Conservation (phyloP, 257 asterid species). For the Penstemon newberryi region DNA sequence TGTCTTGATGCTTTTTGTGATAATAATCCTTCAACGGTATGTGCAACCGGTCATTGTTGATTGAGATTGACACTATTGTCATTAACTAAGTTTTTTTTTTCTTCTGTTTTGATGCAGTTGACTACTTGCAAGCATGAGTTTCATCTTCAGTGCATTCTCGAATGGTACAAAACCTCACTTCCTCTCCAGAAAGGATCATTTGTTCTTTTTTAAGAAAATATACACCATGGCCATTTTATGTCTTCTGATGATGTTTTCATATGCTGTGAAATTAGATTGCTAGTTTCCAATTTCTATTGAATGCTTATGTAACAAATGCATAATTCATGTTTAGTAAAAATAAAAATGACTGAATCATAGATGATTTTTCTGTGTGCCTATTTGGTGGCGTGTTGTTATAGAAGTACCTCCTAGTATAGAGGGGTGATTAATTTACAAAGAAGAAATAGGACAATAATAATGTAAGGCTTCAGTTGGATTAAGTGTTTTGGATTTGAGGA, state of each 20-base stretch:
- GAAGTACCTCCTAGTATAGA: neutral
- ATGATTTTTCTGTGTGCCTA: neutral
- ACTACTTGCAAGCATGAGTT: slow-evolving; percentile 89
- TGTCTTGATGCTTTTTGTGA: slow-evolving; percentile 85
- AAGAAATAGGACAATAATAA: neutral
- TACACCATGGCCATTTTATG: neutral
- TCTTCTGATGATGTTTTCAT: neutral
- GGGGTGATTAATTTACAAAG: neutral
- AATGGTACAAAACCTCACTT: slow-evolving; percentile 49
- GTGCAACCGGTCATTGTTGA: slow-evolving; percentile 23
- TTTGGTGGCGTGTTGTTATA: neutral
- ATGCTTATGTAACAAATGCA: neutral
- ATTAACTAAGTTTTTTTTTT: slow-evolving; percentile 19
- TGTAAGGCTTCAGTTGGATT: neutral
- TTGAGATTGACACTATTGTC: slow-evolving; percentile 12
- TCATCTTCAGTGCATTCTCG: slow-evolving; percentile 91
- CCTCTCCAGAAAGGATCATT: neutral
- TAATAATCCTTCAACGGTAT: slow-evolving; percentile 75
- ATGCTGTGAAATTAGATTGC: neutral
- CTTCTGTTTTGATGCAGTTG: slow-evolving; percentile 41
- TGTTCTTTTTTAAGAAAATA: neutral
- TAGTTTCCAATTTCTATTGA: neutral
- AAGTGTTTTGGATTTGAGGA: too few species aligned
- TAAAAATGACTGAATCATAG: neutral
- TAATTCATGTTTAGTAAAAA: neutral